Percentiles rank a stretch among this genome's conserved stretches.
Conservation (phyloP, 1,284 basidiomycete species). For the Tilletia caries region DNA sequence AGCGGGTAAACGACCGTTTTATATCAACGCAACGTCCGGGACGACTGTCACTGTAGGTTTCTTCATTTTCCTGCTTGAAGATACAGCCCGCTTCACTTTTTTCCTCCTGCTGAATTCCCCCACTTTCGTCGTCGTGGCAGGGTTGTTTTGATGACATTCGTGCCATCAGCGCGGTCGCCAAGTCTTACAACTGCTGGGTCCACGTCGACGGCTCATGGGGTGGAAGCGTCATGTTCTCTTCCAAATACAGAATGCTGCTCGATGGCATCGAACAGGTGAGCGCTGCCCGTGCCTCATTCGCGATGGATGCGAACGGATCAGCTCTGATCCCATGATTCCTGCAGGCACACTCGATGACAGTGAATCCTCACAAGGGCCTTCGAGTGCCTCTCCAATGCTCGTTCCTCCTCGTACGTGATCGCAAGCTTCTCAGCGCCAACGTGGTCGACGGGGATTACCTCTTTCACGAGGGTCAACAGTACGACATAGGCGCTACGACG, state of each 20-base stretch:
- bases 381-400: conserved; percentile 55
- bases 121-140: not conserved
- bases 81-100: conserved; percentile 31
- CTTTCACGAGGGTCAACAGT: conserved; percentile 51
- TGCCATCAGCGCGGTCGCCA: not conserved
- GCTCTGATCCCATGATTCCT: conserved; percentile 2
- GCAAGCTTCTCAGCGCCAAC: conserved; percentile 50
- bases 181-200: conserved; percentile 47
- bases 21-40: conserved; percentile 56
- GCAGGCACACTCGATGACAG: conserved; percentile 52
- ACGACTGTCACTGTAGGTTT: conserved; percentile 49
- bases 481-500: conserved; percentile 33
- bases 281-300: too few species aligned
- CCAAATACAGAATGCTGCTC: conserved; percentile 32
- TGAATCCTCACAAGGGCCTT: conserved; percentile 57
- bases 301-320: too few species aligned
- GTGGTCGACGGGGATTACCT: conserved; percentile 55
- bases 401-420: conserved; percentile 52
- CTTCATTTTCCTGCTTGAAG: conserved; percentile 41
- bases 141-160: conserved; percentile 10
- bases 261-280: conserved; percentile 33
- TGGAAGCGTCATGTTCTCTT: conserved; percentile 53
- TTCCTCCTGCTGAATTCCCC: not conserved
- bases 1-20: conserved; percentile 49
- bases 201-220: conserved; percentile 57